Conservation (phyloP, 2,329 filamentous ascomycete genomes). For the Calycina marina region DNA sequence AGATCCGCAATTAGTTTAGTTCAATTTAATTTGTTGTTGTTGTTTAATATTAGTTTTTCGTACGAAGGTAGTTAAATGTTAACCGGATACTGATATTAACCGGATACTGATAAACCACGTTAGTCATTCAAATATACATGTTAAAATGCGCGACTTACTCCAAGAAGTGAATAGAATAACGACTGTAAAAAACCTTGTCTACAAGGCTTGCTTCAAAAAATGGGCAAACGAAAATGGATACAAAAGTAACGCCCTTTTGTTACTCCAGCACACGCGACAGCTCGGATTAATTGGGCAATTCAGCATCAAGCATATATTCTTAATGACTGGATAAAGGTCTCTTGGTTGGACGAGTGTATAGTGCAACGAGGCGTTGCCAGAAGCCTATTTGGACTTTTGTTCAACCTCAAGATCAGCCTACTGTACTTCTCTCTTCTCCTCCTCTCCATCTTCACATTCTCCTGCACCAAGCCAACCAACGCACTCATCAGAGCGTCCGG, state of each 20-base stretch:
- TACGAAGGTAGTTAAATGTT: too few relatives aligned
- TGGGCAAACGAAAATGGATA: conserved; percentile 3
- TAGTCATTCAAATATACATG: neutral
- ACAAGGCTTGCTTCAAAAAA: conserved; percentile 1
- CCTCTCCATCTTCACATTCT: too few relatives aligned
- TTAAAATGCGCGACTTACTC: neutral
- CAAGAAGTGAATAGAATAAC: neutral
- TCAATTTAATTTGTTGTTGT: too few relatives aligned
- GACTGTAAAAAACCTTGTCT: conserved; percentile 3
- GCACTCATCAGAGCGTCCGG: too few relatives aligned
- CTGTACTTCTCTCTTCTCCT: too few relatives aligned
- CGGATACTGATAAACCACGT: too few relatives aligned
- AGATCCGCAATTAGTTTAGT: too few relatives aligned
- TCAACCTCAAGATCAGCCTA: neutral
- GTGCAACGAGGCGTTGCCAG: conserved; percentile 2
- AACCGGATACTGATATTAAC: too few relatives aligned
- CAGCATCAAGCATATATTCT: conserved; percentile 2
- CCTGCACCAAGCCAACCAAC: too few relatives aligned
- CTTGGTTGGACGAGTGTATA: conserved; percentile 4
- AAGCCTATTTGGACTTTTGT: too few relatives aligned
- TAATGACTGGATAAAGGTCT: conserved; percentile 2
- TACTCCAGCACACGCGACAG: conserved; percentile 1
- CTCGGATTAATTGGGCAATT: conserved; percentile 1
- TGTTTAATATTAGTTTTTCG: too few relatives aligned
- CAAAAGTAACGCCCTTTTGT: conserved; percentile 2